Base-by-base conservation (phyloP, 2,329 filamentous ascomycete species). In the Alternaria sp. region DNA sequence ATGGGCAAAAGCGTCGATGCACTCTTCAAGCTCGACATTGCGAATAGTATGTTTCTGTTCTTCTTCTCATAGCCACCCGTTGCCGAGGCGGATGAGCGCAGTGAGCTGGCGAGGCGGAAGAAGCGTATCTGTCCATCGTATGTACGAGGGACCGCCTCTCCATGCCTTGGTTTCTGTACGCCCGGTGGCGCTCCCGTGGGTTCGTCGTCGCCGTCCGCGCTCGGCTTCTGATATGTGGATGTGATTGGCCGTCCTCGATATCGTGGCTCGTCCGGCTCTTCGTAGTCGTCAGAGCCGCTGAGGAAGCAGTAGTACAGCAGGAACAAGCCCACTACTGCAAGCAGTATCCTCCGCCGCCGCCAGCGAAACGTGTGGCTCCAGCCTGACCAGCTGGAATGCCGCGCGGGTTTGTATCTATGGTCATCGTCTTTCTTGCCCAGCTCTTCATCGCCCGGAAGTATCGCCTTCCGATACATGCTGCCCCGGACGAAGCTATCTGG, bases 41-140 rank as follows among this genome's bases (percentile, higher is more conserved):
- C 90, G 74, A 97, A 97, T 3, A 97, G 78, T 16, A 97, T 85
- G 71, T 93, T 93, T 52, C 86, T 86, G 72, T 91, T 92, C 38
- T 80, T 74, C 32, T 74, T 64, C 54, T 81, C 81, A 50, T 79
- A 78, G 5, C 89, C 89, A 27, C 81, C 80, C 0, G 86, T 88
- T 20, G 78, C 81, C 8, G 82, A 75, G 44, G 90, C 86, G 12
- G 52, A 46, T 12, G 82, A 84, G 46, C 89, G 86, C 41, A 97
- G 81, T 4, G 90, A 88, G 18, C 78, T 72, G 0, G 86, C 86
- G 43, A 97, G 84, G 11, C 86, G 78, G 68, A 85, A 86, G 73
- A 92, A 94, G 69, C 83, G 87, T 67, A 96, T 84, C 2, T 86
- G 86, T 1, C 92, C 93, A 64, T 89, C 87, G 76, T 90, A 94